Evolutionary conservation across 257 asterid genomes (phyloP), one percentile per base, ranked within the genome.

Genomic region (Knoxia roxburghii): DNA sequence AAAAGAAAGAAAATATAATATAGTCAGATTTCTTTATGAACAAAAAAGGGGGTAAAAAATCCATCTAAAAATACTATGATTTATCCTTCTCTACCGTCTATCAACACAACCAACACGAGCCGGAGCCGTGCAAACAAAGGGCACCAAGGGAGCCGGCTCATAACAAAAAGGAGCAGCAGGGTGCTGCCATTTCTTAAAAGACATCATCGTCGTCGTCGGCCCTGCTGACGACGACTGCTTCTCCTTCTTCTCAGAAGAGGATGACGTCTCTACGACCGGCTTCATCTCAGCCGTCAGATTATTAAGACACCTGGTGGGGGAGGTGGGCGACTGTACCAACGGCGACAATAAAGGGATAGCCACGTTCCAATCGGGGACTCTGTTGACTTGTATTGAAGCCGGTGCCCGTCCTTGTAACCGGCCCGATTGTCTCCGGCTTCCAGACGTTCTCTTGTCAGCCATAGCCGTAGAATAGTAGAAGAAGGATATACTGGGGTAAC

Each of bases 281-380:
- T 50, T 76, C 54, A 59, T 72, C 68, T 78, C 87, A 6, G 69
- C 76, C 71, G 75, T 72, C 68, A 78, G 71, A 57, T 72, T 70
- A 21, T 30, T n/a, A n/a, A n/a, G 70, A 4, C 41, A 58, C 37
- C 27, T 21, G 3, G 73, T 21, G 3, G 73, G 63, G 13, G 83
- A 75, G 12, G 74, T 61, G 11, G 94, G 94, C 23, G 91, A 88
- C 24, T 81, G 81, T 23, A 88, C 68, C 78, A 86, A 78, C 69
- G 89, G 96, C 53, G 96, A 88, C 5, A 84, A 41, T 12, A 86
- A 78, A 29, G 96, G 88, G 50, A 88, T 84, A 46, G 89, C 87
- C 70, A 73, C 94, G 73, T 88, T 88, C 86, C 91, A 84, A 21
- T 83, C 86, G 64, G 73, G 24, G 61, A 52, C 81, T 64, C 83